Evolutionary conservation across 441 rosid species (phyloP).

Genomic region (Corymbia calophylla): DNA sequence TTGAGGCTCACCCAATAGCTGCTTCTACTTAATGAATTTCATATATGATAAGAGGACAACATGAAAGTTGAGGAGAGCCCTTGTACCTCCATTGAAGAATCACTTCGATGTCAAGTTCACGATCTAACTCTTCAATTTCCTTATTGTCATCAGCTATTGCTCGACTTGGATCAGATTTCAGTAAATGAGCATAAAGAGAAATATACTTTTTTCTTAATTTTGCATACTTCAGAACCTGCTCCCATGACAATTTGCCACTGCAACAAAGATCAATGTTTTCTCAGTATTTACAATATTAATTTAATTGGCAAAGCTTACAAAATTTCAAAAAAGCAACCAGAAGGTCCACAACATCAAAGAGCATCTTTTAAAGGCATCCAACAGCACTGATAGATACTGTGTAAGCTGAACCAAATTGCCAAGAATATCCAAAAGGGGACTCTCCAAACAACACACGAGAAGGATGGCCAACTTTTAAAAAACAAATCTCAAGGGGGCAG

Average conservation of each 20-base stretch:
- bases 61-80: not conserved
- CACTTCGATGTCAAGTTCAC: slow-evolving; percentile 83
- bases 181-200: slow-evolving; percentile 78
- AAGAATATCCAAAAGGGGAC: not conserved
- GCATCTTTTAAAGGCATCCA: not conserved
- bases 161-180: slow-evolving; percentile 71
- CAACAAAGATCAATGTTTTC: slow-evolving; percentile 30
- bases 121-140: slow-evolving; percentile 87
- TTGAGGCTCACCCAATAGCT: not conserved
- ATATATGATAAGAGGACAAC: slow-evolving; percentile 2
- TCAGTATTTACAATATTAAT: slow-evolving; percentile 13
- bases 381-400: not conserved
- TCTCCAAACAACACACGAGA: not conserved
- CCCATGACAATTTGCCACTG: slow-evolving; percentile 99
- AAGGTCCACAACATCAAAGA: not conserved
- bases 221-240: slow-evolving; percentile 71
- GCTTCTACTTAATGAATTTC: not conserved
- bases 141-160: slow-evolving; percentile 61
- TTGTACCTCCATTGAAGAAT: slow-evolving; percentile 97
- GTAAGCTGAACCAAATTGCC: not conserved
- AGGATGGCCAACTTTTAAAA: not conserved
- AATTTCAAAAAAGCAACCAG: not conserved
- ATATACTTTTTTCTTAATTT: slow-evolving; percentile 86
- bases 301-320: not conserved
- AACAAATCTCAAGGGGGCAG: not conserved